Evolutionary conservation across 306 rosid species (phyloP).

Genomic region (Quercus bicolor): DNA sequence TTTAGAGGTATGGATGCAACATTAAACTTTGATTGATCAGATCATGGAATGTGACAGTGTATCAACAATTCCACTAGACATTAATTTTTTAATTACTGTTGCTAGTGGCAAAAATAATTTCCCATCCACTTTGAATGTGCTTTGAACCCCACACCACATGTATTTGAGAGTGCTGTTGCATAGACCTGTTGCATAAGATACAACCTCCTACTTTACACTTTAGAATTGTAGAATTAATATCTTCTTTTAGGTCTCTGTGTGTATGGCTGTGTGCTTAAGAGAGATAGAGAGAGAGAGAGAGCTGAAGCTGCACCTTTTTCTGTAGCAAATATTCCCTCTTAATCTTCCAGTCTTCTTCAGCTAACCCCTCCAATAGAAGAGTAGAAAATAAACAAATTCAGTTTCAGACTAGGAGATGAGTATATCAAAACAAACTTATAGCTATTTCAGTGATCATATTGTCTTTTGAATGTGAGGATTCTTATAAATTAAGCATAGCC

Average conservation of each 20-base stretch:
- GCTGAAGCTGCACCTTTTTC: conserved; percentile 55
- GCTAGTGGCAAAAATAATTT: not conserved
- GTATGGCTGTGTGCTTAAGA: not conserved
- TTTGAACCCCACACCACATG: not conserved
- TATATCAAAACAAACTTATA: not conserved
- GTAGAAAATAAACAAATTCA: not conserved
- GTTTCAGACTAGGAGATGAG: conserved; percentile 2
- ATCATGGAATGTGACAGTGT: not conserved
- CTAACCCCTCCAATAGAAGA: conserved; percentile 52
- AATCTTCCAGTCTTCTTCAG: conserved; percentile 96
- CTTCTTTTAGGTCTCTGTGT: not conserved
- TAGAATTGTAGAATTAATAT: not conserved
- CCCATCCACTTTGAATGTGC: not conserved
- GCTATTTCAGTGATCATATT: conserved; percentile 6
- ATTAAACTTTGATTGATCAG: not conserved
- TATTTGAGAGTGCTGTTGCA: no score
- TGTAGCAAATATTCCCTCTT: conserved; percentile 67
- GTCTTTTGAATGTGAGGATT: conserved; percentile 7
- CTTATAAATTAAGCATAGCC: not conserved
- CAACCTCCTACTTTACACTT: not conserved
- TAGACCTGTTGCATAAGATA: no score
- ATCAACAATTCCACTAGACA: not conserved
- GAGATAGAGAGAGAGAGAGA: conserved; percentile 8
- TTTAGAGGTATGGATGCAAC: not conserved
- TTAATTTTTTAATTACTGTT: not conserved